Base-by-base conservation (phyloP, 495 filamentous ascomycete species). In the Tetracladium setigerum region DNA sequence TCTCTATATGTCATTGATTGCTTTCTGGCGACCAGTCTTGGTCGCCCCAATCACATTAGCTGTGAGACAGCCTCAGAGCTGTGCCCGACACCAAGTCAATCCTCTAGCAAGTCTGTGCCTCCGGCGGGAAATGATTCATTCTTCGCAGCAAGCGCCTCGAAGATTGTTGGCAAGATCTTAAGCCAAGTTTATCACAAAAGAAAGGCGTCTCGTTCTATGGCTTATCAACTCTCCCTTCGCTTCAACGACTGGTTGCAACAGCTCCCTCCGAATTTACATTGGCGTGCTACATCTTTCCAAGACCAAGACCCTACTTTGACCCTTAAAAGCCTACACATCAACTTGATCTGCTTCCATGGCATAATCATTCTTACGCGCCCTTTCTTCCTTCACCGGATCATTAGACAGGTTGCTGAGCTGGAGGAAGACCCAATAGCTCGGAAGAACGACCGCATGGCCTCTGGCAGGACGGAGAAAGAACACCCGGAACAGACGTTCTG, bases 1-100 rank as follows among this genome's bases (percentile, higher is more conserved):
- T 46, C 43, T 4, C 9, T 46, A 36, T 46, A 46, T 46, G 17
- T 46, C 17, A 46, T 46, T 30, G 43, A 46, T 27, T 46, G 43
- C 14, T 46, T 46, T 24, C 18, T 46, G 12, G 30, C 43, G 7
- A 27, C 30, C 1, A 46, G 31, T 46, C 43, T 46, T 5, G 43
- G 43, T 27, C 31, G 43, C 0, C 43, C 43, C 5, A 46, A 46
- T 37, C 5, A 5, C 11, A 18, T 46, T 15, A 36, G 14, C 30
- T 46, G 30, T 16, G 43, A 19, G 6, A 19, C 43, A 19, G 43
- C 30, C 17, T 46, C 43, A 19, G 43, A 46, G 6, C 6, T 46
- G 8, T 34, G 30, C 31, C 14, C 43, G 15, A 35, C 22, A 5
- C 17, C 30, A 4, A n/a, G 5, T 22, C 15, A 19, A 18, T 5